Base-by-base conservation (phyloP, 1,284 basidiomycete species). In the Malassezia cuniculi region DNA sequence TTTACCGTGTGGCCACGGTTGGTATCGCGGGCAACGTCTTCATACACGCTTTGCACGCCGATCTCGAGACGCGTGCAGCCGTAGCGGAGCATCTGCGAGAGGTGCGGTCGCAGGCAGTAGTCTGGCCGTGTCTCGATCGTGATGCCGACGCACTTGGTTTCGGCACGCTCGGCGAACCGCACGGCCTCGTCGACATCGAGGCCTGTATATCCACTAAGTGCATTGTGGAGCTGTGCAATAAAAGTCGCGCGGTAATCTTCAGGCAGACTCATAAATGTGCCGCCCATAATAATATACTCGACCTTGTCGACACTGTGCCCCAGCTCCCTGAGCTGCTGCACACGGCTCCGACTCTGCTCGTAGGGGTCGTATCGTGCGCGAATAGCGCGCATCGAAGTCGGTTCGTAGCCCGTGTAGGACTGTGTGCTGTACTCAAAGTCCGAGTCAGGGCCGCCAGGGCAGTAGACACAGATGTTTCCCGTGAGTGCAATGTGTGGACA, bases 401-500 rank as follows among this genome's bases (percentile, higher is more conserved):
- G 90, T 48, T 38, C 87, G 61, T 94, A 94, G 3, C 86, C 86
- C 2, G 86, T 93, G 62, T 95, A 95, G 52, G 85, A 89, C 69
- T 69, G 90, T 1, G 93, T 99, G 57, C 87, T 94, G 68, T 99
- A 99, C 69, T 99, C 93, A 59, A 99, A 99, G 69, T 99, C 93
- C 0, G 90, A 95, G 69, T 99, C 93, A 4, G 93, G 93, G 7
- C 93, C 93, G 39, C 93, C 93, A 10, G 93, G 93, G 65, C 93
- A 99, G 69, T 99, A 97, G 79, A 97, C 90, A 71, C 93, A 97
- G 36, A 99, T 95, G 64, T 97, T 95, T n/a, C 93, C 93, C 0
- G 93, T 99, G 82, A 99, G 90, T 5, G 93, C 93, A 45, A 99
- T 97, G 70, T 99, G 93, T 5, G 93, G 93, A 73, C 93, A 99